These are phyloP conservation scores for Calonectria hongkongensis DNA, from an alignment of 2,329 filamentous ascomycete species.

Conservation along the genomic window DNA sequence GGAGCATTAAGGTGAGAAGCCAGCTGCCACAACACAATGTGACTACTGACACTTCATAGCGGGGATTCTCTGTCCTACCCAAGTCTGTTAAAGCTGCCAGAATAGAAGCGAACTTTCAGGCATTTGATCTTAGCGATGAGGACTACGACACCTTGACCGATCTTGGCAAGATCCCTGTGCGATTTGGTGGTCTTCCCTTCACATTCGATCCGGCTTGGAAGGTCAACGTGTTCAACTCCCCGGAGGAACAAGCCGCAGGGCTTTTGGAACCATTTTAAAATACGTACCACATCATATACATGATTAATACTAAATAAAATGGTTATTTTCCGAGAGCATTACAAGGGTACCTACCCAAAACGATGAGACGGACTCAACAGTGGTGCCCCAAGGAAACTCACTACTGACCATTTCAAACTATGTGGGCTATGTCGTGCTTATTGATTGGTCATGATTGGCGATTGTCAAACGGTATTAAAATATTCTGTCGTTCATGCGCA, in stretches of 20 bases:
- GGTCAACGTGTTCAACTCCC: background rate
- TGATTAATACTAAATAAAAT: too few species aligned
- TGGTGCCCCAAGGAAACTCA: too few species aligned
- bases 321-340: too few species aligned
- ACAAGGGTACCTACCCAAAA: too few species aligned
- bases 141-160: background rate
- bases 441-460: too few species aligned
- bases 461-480: too few species aligned
- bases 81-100: constrained; percentile 11
- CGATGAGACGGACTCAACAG: too few species aligned
- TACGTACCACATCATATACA: background rate
- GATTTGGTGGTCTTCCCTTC: constrained; percentile 7
- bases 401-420: too few species aligned
- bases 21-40: too few species aligned
- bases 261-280: background rate
- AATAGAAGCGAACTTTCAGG: constrained; percentile 10
- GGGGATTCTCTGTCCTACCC: constrained; percentile 2
- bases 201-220: constrained; percentile 7
- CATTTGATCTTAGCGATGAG: constrained; percentile 8
- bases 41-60: background rate
- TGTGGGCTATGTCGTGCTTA: too few species aligned
- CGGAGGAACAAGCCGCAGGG: constrained; percentile 36
- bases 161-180: background rate
- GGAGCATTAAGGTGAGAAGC: constrained; percentile 13
- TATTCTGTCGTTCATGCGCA: too few species aligned